Percentiles rank a stretch among this genome's conserved stretches.
phyloP scores from a whole-genome alignment of 192 early-diverging fungal genomes.

The Piromyces finnis region DNA sequence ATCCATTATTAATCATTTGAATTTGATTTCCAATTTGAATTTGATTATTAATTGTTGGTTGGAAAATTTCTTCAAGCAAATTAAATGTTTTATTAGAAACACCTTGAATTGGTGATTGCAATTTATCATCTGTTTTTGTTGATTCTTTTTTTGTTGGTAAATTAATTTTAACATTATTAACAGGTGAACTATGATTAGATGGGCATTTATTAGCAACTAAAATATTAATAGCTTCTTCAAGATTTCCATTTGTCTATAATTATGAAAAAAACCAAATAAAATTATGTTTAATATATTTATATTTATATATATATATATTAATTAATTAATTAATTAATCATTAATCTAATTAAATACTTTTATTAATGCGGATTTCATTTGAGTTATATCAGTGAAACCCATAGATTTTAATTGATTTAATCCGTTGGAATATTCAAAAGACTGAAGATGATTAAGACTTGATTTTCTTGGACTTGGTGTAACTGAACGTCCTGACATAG shows the following conservation, averaged over 20 bases:
- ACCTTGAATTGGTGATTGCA: not conserved
- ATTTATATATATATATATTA: no score
- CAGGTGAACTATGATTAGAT: not conserved
- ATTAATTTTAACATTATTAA: not conserved
- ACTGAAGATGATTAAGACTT: not conserved
- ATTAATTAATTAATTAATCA: no score
- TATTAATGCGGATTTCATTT: not conserved
- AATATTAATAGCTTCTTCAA: not conserved
- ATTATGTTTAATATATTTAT: no score
- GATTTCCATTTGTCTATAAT: not conserved
- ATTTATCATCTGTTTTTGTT: not conserved
- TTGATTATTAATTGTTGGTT: not conserved
- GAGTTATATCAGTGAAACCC: not conserved
- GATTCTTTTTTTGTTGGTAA: not conserved
- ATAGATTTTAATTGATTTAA: not conserved
- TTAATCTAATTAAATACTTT: not conserved
- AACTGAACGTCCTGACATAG: not conserved
- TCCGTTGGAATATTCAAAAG: not conserved
- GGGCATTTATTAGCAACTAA: not conserved
- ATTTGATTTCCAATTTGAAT: not conserved
- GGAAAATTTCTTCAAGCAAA: not conserved
- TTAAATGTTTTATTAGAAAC: not conserved
- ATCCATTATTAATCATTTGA: not conserved
- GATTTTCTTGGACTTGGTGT: not conserved
- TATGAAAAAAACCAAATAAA: no score